phyloP scores from a whole-genome alignment of 2,329 filamentous ascomycete species.

The Colletotrichum navitas region DNA sequence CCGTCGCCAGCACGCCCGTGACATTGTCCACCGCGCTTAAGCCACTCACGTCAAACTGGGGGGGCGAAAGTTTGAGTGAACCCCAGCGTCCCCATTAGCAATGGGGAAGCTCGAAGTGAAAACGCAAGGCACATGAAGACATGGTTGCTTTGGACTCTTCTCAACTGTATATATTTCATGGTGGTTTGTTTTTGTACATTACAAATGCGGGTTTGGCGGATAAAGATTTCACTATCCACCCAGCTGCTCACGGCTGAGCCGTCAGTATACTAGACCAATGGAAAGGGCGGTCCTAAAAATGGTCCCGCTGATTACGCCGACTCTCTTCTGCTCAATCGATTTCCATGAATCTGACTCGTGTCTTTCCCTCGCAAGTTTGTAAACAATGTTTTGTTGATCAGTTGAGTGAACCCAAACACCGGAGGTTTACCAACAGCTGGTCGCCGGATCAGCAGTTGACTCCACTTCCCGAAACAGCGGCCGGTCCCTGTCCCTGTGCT shows the following conservation, averaged over 20 bases:
- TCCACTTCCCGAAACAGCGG: neutral
- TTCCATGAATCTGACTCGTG: neutral
- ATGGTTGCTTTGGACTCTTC: conserved; percentile 33
- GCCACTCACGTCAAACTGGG: neutral
- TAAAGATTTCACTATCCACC: conserved; percentile 11
- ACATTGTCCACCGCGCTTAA: conserved; percentile 34
- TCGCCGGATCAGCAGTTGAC: neutral
- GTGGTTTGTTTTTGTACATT: conserved; percentile 33
- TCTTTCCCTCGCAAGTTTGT: neutral
- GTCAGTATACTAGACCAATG: conserved; percentile 32
- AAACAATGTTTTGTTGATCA: neutral
- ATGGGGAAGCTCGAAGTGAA: neutral
- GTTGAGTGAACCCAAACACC: neutral
- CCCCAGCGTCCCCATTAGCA: neutral
- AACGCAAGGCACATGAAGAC: conserved; percentile 19
- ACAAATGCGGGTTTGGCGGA: conserved; percentile 11
- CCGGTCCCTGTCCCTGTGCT: neutral
- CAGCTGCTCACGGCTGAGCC: conserved; percentile 32
- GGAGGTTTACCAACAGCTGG: neutral
- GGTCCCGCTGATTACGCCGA: conserved; percentile 26
- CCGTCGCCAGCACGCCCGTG: conserved; percentile 42
- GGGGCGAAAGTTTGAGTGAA: neutral
- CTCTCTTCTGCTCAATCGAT: fast-evolving
- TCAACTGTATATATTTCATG: conserved; percentile 37
- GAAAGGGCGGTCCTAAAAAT: conserved; percentile 28